Base-by-base conservation (phyloP, 495 filamentous ascomycete genomes). In the Choiromyces venosus region DNA sequence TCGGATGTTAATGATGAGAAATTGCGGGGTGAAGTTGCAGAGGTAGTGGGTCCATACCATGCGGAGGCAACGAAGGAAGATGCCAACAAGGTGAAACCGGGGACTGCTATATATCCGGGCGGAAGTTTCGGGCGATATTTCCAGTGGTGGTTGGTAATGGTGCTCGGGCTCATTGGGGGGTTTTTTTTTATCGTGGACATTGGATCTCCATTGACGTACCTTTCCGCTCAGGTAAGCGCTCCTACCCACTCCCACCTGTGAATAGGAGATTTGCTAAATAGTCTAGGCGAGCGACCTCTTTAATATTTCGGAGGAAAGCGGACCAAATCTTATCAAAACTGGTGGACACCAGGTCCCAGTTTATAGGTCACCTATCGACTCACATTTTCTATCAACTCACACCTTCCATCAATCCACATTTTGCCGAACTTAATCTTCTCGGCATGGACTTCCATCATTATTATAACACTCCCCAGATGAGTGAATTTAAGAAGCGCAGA, bases 21-120 rank as follows among this genome's bases (percentile, higher is more conserved):
- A 37, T 40, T 70, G 42, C 29, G 44, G 65, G 69, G n/a, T 6
- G 67, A 42, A 25, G 67, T 67, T 73, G 44, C 71, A 39, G 65
- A 75, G 37, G 71, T 69, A 37, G 21, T 75, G 42, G 73, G 71
- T 10, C 46, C 44, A n/a, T 76, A 70, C 66, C 52, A 52, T 14
- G 65, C 42, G 29, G 66, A 66, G 33, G 74, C 67, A 12, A 69
- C 74, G 29, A 37, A 65, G 66, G 44, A 36, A 10, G 36, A 42
- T 46, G 74, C 71, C 36, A 14, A 73, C 65, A 8, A 73, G 52
- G 33, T 52, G n/a, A 64, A 66, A 61, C 70, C 16, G 71, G 42
- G 35, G 33, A 76, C 29, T 65, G 74, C 37, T 76, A 73, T 71
- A 76, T 76, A 40, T 40, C 73, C 65, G 36, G 71, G 56, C 25